Conservation (phyloP, 495 filamentous ascomycete genomes). For the Penicillium simplicissimum region DNA sequence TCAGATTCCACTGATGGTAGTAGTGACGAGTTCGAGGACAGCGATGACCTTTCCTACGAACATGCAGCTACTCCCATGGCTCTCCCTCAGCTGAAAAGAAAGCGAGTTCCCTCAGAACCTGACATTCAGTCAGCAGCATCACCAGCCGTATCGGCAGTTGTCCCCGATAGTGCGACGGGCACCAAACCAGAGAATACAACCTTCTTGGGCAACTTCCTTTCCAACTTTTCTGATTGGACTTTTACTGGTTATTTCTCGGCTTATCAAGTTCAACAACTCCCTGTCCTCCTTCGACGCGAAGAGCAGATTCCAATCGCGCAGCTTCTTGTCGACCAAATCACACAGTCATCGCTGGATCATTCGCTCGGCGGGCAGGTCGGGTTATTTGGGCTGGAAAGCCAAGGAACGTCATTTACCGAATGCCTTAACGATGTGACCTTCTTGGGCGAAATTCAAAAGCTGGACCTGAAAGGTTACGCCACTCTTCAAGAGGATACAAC, state of each 20-base stretch:
- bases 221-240: slow-evolving; percentile 48
- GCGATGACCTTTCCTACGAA: slow-evolving; percentile 31
- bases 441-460: slow-evolving; percentile 33
- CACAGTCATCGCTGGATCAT: slow-evolving; percentile 49
- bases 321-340: slow-evolving; percentile 50
- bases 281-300: slow-evolving; percentile 38
- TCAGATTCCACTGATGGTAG: slow-evolving; percentile 36
- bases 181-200: slow-evolving; percentile 35
- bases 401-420: slow-evolving; percentile 26
- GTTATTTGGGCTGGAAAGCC: slow-evolving; percentile 35
- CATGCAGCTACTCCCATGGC: slow-evolving; percentile 21
- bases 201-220: slow-evolving; percentile 48
- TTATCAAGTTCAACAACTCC: slow-evolving; percentile 34
- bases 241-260: slow-evolving; percentile 46
- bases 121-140: slow-evolving; percentile 34
- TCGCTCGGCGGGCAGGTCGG: slow-evolving; percentile 31
- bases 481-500: slow-evolving; percentile 37
- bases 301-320: slow-evolving; percentile 49
- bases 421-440: slow-evolving; percentile 33
- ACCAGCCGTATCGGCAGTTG: slow-evolving; percentile 29
- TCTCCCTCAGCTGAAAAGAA: slow-evolving; percentile 39
- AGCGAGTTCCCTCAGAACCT: slow-evolving; percentile 42
- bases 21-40: slow-evolving; percentile 29
- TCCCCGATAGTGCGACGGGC: slow-evolving; percentile 19
- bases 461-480: slow-evolving; percentile 42